These are phyloP conservation scores for Schwanniomyces vanrijiae DNA, from an alignment of 805 yeast genomes.

Conservation along the genomic window DNA sequence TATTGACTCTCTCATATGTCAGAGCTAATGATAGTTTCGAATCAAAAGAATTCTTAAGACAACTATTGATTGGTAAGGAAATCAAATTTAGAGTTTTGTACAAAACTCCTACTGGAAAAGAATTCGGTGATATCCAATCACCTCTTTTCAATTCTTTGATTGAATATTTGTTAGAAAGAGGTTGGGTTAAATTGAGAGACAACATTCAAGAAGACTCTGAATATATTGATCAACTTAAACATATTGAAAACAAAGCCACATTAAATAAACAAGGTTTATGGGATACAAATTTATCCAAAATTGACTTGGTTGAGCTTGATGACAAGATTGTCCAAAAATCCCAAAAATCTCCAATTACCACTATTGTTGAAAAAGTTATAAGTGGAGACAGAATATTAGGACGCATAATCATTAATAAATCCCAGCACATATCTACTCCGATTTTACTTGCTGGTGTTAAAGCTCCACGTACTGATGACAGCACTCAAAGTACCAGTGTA, in stretches of 20 bases:
- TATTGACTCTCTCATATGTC: constrained; percentile 63
- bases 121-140: constrained; percentile 69
- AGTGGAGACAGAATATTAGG: constrained; percentile 76
- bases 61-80: constrained; percentile 62
- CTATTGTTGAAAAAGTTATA: constrained; percentile 74
- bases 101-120: constrained; percentile 55
- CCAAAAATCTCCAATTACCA: constrained; percentile 41
- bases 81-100: constrained; percentile 59
- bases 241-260: constrained; percentile 51
- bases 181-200: constrained; percentile 63
- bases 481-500: constrained; percentile 33
- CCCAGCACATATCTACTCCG: constrained; percentile 57
- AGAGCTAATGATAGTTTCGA: constrained; percentile 60
- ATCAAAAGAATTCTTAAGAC: constrained; percentile 62
- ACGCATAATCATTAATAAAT: constrained; percentile 49
- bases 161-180: constrained; percentile 55
- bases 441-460: constrained; percentile 72
- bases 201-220: constrained; percentile 44
- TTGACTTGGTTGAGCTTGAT: constrained; percentile 25
- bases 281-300: constrained; percentile 24
- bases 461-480: constrained; percentile 65
- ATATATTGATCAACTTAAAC: constrained; percentile 34
- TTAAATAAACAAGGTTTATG: constrained; percentile 57
- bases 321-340: constrained; percentile 36
- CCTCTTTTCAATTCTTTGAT: constrained; percentile 63